Percentiles rank a stretch among this genome's conserved stretches.
These are phyloP conservation scores for Tulasnella sp. DNA, from an alignment of 768 basidiomycete genomes.

Conservation along the genomic window DNA sequence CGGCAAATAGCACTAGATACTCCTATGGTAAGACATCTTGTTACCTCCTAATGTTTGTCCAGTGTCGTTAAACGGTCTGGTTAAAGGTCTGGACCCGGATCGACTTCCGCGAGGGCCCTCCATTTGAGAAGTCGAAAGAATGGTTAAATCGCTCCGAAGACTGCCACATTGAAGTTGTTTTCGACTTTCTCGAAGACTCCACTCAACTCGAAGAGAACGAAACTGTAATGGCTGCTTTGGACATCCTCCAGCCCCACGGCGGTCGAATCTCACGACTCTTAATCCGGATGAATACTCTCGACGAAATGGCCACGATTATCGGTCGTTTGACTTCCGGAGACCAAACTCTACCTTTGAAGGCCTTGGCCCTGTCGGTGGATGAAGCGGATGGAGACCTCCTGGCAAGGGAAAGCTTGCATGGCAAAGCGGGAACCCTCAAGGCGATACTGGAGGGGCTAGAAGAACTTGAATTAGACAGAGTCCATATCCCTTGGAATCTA, in stretches of 20 bases:
- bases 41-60: too few relatives aligned
- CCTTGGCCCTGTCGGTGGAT: slow-evolving; percentile 10
- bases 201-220: neutral
- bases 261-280: slow-evolving; percentile 19
- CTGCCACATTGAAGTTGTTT: neutral
- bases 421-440: neutral
- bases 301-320: slow-evolving; percentile 10
- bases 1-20: slow-evolving; percentile 16
- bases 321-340: neutral
- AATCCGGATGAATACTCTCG: neutral
- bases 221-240: neutral
- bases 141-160: slow-evolving; percentile 21
- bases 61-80: neutral
- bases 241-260: slow-evolving; percentile 21
- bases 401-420: neutral
- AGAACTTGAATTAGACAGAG: slow-evolving; percentile 4
- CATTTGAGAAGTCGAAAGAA: slow-evolving; percentile 24
- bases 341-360: slow-evolving; percentile 15
- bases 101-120: slow-evolving; percentile 30
- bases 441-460: slow-evolving; percentile 12
- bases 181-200: neutral
- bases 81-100: slow-evolving; percentile 28
- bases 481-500: slow-evolving; percentile 19
- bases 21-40: neutral
- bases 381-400: slow-evolving; percentile 27